Evolutionary conservation across 768 basidiomycete genomes (phyloP).

Genomic region (Tylopilus cervinicoccineus): DNA sequence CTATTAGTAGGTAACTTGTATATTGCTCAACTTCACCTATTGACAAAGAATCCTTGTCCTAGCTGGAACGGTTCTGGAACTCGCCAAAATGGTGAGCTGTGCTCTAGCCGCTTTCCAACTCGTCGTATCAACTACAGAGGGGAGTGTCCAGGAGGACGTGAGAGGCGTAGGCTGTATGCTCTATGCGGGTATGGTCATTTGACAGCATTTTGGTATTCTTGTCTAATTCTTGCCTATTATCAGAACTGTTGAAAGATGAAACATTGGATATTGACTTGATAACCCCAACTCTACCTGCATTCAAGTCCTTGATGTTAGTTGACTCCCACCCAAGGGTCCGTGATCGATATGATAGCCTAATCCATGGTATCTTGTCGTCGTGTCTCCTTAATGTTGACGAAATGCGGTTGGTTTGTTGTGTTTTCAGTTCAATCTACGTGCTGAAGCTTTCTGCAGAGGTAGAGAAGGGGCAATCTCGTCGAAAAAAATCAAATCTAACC

Average conservation of each 20-base stretch:
- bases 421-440: not conserved
- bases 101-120: conserved; percentile 60
- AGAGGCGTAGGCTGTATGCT: conserved; percentile 75
- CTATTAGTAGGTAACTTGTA: conserved; percentile 41
- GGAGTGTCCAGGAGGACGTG: conserved; percentile 65
- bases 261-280: conserved; percentile 73
- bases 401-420: conserved; percentile 64
- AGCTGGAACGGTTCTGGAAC: conserved; percentile 49
- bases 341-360: conserved; percentile 53
- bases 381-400: conserved; percentile 86
- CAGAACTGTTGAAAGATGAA: conserved; percentile 86
- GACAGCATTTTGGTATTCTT: not conserved
- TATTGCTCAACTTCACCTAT: conserved; percentile 6
- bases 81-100: conserved; percentile 58
- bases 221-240: not conserved
- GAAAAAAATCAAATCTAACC: conserved; percentile 87
- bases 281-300: conserved; percentile 72
- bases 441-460: conserved; percentile 46
- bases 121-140: conserved; percentile 54
- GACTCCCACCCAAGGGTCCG: conserved; percentile 37
- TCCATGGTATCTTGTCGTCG: conserved; percentile 81
- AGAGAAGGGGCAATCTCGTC: conserved; percentile 72
- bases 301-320: conserved; percentile 70
- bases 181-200: conserved; percentile 55
- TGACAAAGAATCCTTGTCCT: conserved; percentile 24